Percentiles rank a stretch among this genome's conserved stretches.
Evolutionary conservation across 2,329 filamentous ascomycete species (phyloP).

Genomic region (Beauveria scarabaeidicola): DNA sequence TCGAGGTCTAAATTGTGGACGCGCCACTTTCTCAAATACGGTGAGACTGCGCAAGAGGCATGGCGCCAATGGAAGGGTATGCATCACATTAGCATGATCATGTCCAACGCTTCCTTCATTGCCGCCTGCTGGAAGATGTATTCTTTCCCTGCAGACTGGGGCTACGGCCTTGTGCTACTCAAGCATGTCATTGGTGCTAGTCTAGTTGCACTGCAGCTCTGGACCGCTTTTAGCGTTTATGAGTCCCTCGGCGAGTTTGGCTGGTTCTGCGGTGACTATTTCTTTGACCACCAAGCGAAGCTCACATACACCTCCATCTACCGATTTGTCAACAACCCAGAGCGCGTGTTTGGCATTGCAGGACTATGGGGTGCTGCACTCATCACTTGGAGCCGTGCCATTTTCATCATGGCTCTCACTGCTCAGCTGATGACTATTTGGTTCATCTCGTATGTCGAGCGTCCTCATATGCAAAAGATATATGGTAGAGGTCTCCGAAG

Average conservation of each 20-base stretch:
- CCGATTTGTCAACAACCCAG: constrained; percentile 94
- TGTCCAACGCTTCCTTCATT: constrained; percentile 83
- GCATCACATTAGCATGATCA: constrained; percentile 84
- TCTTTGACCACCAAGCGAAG: constrained; percentile 80
- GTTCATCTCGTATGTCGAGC: constrained; percentile 89
- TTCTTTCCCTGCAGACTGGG: constrained; percentile 75
- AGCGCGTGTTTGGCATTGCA: constrained; percentile 84
- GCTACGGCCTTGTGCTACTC: constrained; percentile 73
- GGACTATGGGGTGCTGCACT: constrained; percentile 93
- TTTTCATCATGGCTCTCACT: constrained; percentile 78
- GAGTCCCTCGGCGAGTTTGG: constrained; percentile 95
- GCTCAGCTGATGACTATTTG: constrained; percentile 78
- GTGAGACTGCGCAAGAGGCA: constrained; percentile 80
- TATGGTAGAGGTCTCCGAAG: constrained; percentile 77
- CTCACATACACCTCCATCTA: constrained; percentile 96
- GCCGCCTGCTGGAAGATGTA: constrained; percentile 98
- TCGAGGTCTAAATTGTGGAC: constrained; percentile 93
- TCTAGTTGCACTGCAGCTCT: constrained; percentile 78
- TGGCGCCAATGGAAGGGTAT: constrained; percentile 98
- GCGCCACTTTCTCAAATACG: constrained; percentile 93
- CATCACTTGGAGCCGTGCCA: constrained; percentile 80
- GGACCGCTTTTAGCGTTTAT: constrained; percentile 90
- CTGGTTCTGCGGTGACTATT: constrained; percentile 99
- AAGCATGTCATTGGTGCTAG: constrained; percentile 78
- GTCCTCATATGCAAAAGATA: constrained; percentile 96